A percentile compares a stretch with the other conserved stretches of the same genome.
phyloP scores from a whole-genome alignment of 768 basidiomycete species.

The Mycena maculata region DNA sequence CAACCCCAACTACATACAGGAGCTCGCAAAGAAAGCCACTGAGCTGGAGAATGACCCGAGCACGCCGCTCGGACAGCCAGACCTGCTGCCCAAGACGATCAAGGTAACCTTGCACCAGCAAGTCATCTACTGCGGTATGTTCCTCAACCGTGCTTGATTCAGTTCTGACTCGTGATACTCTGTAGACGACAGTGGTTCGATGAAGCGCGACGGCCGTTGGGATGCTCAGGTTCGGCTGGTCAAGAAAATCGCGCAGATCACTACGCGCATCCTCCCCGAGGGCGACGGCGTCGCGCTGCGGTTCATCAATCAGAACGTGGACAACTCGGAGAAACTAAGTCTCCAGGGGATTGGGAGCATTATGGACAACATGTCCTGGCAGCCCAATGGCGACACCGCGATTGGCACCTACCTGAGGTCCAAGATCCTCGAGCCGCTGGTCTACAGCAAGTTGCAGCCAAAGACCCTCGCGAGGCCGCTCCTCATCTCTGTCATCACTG shows the following conservation, averaged over 20 bases:
- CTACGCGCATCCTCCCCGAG: conserved; percentile 26
- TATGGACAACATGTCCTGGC: conserved; percentile 24
- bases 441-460: conserved; percentile 28
- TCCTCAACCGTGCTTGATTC: neutral
- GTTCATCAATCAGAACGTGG: conserved; percentile 28
- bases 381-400: conserved; percentile 23
- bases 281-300: conserved; percentile 30
- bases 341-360: conserved; percentile 13
- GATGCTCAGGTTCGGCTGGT: conserved; percentile 20
- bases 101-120: conserved; percentile 30
- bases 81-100: conserved; percentile 25
- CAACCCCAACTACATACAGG: conserved; percentile 25
- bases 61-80: conserved; percentile 23
- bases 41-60: conserved; percentile 18
- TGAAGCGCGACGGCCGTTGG: conserved; percentile 30
- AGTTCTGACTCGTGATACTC: conserved; percentile 12
- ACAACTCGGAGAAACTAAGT: conserved; percentile 26
- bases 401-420: conserved; percentile 29
- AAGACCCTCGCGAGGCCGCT: conserved; percentile 25
- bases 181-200: conserved; percentile 27
- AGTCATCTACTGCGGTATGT: conserved; percentile 30
- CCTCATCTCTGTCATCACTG: conserved; percentile 32
- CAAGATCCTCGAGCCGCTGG: conserved; percentile 36
- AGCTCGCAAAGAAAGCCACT: conserved; percentile 25
- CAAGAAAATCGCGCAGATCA: conserved; percentile 22